These are phyloP conservation scores for Dictyostelium capitatum DNA, from an alignment of 78 protist genomes.

Conservation along the genomic window DNA sequence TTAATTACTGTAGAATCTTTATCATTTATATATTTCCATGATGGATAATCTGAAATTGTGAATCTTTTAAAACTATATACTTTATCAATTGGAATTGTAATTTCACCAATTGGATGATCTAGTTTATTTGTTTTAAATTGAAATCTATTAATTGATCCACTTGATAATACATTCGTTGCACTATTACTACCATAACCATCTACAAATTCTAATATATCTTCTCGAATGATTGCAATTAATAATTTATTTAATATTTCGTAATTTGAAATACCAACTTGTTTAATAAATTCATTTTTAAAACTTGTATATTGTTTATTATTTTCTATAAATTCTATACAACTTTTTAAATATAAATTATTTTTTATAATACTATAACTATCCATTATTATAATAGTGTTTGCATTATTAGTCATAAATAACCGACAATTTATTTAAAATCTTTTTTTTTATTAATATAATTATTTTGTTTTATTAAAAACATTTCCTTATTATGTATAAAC, in stretches of 20 bases:
- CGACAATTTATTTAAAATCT: too few species aligned
- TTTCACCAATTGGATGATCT: not conserved
- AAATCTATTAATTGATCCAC: not conserved
- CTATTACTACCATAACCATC: too few species aligned
- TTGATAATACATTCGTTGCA: not conserved
- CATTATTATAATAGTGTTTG: too few species aligned
- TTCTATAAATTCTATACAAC: not conserved
- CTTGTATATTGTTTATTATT: not conserved
- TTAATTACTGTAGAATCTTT: not conserved
- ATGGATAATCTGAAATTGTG: not conserved
- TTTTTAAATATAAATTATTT: not conserved
- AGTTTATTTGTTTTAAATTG: not conserved
- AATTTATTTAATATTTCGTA: not conserved
- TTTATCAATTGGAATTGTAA: not conserved
- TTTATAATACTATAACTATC: not conserved
- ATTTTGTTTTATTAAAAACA: too few species aligned
- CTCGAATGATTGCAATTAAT: not conserved
- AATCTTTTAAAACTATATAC: not conserved
- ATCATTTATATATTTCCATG: not conserved
- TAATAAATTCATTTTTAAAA: not conserved
- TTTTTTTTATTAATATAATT: too few species aligned
- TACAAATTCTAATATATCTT: not conserved
- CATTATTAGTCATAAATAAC: too few species aligned
- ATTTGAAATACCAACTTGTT: not conserved
- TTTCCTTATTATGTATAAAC: too few species aligned